phyloP scores from a whole-genome alignment of 2,329 filamentous ascomycete species.

The Fusarium pseudonygamai region DNA sequence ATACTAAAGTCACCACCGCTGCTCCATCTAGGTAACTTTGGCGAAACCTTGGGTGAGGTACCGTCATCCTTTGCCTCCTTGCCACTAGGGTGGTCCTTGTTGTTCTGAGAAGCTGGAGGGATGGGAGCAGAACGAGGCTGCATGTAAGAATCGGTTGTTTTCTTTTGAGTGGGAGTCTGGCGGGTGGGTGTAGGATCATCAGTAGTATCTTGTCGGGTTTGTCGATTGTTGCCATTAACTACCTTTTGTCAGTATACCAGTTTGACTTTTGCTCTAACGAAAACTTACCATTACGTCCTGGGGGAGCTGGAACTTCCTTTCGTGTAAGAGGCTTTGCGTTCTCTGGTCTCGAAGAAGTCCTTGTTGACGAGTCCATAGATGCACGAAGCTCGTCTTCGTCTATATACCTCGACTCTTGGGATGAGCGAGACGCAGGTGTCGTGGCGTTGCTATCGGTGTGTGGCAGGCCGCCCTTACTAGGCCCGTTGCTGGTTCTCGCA shows the following conservation, averaged over 20 bases:
- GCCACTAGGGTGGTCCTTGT: slow-evolving; percentile 47
- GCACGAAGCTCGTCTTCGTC: slow-evolving; percentile 62
- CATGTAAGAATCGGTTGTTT: slow-evolving; percentile 62
- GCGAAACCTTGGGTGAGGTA: slow-evolving; percentile 63
- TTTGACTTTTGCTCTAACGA: neutral
- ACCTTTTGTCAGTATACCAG: slow-evolving; percentile 11
- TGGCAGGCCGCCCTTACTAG: slow-evolving; percentile 45
- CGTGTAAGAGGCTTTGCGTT: slow-evolving; percentile 64
- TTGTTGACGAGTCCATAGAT: slow-evolving; percentile 54
- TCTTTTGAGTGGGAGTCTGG: slow-evolving; percentile 38
- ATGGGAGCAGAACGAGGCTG: slow-evolving; percentile 65
- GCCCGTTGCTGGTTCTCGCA: slow-evolving; percentile 49
- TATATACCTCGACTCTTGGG: slow-evolving; percentile 66
- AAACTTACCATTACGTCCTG: slow-evolving; percentile 56
- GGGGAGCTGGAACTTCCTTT: slow-evolving; percentile 67
- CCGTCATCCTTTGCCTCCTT: slow-evolving; percentile 60
- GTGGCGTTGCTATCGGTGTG: slow-evolving; percentile 50
- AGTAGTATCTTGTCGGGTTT: slow-evolving; percentile 32
- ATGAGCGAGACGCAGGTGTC: slow-evolving; percentile 58
- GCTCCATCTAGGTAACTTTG: slow-evolving; percentile 78
- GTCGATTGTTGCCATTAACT: slow-evolving; percentile 44
- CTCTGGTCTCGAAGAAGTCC: slow-evolving; percentile 52
- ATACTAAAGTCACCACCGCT: slow-evolving; percentile 87
- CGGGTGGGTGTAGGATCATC: slow-evolving; percentile 39
- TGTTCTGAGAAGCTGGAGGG: slow-evolving; percentile 52